Evolutionary conservation across 306 rosid genomes (phyloP), one percentile per base, ranked within the genome.

Genomic region (Prinsepia uniflora): DNA sequence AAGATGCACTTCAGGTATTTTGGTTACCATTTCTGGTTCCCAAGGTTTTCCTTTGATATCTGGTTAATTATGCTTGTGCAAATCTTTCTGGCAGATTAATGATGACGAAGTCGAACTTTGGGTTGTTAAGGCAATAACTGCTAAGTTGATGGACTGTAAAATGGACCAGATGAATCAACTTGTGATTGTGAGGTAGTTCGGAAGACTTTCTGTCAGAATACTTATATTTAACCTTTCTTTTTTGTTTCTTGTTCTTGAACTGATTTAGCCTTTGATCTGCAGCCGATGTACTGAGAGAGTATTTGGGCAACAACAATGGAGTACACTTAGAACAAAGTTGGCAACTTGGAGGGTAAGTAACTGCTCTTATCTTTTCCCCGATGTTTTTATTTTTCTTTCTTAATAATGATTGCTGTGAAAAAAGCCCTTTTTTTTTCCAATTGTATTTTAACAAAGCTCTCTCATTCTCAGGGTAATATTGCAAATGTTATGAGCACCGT

Each of bases 81-180:
- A 19, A 45, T 70, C 9, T 60, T 41, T 44, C 60, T 80, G 78
- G 66, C 82, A 95, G 97, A 84, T 91, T 63, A 84, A 82, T 60
- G 97, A 91, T 39, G 92, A 91, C 5, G 93, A 84, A 80, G 97
- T 89, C 36, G 97, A 95, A 72, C 68, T 65, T 12, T 87, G 96
- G 97, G 92, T 95, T 67, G 91, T 91, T 53, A 95, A 83, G 87
- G 96, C 91, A 65, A 89, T 95, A 72, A 85, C 96, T 30, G 85
- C 95, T 4, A 91, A 87, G 86, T 80, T 95, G 73, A 72, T 91
- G 50, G 91, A 91, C 84, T 87, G 99, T 77, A 91, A 91, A 89
- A 84, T 95, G 86, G 96, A 95, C 78, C 97, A 91, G 84, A 89
- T 91, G 99, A 95, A 95, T 80, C 83, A 89, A 84, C 84, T 91